Conservation (phyloP, 345 rosid species). For the Camelina neglecta region DNA sequence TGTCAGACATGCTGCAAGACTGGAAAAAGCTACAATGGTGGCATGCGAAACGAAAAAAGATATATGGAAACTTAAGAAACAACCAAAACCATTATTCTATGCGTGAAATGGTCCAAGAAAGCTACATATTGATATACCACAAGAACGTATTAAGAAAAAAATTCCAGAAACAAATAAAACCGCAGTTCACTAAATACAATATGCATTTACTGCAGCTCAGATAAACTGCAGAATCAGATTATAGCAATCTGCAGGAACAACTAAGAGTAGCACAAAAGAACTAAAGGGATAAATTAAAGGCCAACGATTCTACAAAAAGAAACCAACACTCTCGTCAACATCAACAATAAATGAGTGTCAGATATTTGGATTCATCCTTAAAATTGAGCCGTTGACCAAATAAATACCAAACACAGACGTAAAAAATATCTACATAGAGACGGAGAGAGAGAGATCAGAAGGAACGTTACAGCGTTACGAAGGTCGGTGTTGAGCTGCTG, state of each 20-base stretch:
- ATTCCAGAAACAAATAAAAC: too few relatives aligned
- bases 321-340: neutral
- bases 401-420: neutral
- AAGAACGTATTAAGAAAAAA: too few relatives aligned
- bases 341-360: slow-evolving; percentile 2
- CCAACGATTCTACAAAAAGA: slow-evolving; percentile 5
- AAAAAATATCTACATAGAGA: neutral
- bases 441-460: neutral
- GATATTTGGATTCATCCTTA: slow-evolving; percentile 28
- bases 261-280: slow-evolving; percentile 3
- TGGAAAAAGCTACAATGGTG: too few relatives aligned
- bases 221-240: neutral
- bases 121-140: too few relatives aligned
- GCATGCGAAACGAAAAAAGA: too few relatives aligned
- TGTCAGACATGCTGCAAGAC: too few relatives aligned
- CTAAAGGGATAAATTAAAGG: neutral
- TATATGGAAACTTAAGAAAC: too few relatives aligned
- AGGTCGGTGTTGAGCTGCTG: slow-evolving; percentile 87
- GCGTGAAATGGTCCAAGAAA: too few relatives aligned
- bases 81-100: too few relatives aligned
- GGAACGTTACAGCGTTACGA: slow-evolving; percentile 75
- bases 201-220: slow-evolving; percentile 1
- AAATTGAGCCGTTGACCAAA: slow-evolving; percentile 4
- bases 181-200: neutral
- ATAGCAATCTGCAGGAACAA: slow-evolving; percentile 8